These are phyloP conservation scores for Anastatica hierochuntica DNA, from an alignment of 345 rosid species.

Conservation along the genomic window DNA sequence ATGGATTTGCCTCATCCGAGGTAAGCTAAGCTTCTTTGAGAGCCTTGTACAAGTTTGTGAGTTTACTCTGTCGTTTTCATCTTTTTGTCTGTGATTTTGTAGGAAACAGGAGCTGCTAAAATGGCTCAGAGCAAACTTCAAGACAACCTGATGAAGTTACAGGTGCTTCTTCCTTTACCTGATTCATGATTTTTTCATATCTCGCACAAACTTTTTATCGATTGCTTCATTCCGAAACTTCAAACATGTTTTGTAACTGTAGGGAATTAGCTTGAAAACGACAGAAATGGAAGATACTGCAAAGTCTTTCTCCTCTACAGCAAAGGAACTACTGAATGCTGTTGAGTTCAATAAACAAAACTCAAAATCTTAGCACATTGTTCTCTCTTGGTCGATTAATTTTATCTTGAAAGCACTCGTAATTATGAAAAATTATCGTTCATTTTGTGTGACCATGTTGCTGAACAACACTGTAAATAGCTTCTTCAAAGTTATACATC, in stretches of 20 bases:
- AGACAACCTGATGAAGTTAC: slow-evolving; percentile 58
- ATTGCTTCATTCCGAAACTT: background rate
- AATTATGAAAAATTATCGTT: background rate
- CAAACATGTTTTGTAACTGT: background rate
- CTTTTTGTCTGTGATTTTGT: slow-evolving; percentile 5
- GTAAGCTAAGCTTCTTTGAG: slow-evolving; percentile 34
- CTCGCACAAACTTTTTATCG: background rate
- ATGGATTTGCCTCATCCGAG: slow-evolving; percentile 55
- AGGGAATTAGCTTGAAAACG: slow-evolving; percentile 71
- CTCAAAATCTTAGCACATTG: slow-evolving; percentile 23
- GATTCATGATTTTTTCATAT: background rate
- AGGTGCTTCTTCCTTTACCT: slow-evolving; percentile 44
- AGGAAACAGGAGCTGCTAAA: slow-evolving; percentile 69
- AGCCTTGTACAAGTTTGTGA: background rate
- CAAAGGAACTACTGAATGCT: slow-evolving; percentile 53
- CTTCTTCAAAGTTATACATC: background rate
- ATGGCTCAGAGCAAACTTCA: slow-evolving; percentile 82
- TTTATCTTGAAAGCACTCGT: background rate
- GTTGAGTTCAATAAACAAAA: slow-evolving; percentile 52
- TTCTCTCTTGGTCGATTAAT: background rate
- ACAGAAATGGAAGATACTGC: slow-evolving; percentile 81
- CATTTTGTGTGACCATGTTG: background rate
- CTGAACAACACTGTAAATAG: slow-evolving; percentile 12
- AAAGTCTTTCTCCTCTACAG: slow-evolving; percentile 78
- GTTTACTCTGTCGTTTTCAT: background rate